A percentile compares a stretch with the other conserved stretches of the same genome.
These are phyloP conservation scores for Penicillium samsonianum DNA, from an alignment of 495 filamentous ascomycete genomes.

Conservation along the genomic window DNA sequence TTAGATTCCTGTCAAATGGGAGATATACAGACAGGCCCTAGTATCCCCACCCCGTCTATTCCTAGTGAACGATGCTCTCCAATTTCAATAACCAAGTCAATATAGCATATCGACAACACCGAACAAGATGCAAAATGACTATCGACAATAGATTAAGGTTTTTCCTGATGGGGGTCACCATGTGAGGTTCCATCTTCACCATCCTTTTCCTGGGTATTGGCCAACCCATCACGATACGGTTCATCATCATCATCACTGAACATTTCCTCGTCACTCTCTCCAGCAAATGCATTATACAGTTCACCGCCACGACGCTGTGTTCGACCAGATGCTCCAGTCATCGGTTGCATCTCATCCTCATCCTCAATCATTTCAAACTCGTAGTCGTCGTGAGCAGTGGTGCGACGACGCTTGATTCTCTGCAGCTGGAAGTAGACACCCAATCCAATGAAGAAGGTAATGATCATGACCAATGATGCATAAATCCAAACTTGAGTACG, in stretches of 20 bases:
- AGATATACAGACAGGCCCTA: conserved; percentile 9
- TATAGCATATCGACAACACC: conserved; percentile 12
- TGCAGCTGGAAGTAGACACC: conserved; percentile 78
- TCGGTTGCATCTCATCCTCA: conserved; percentile 69
- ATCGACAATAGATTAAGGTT: conserved; percentile 17
- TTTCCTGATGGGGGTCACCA: conserved; percentile 21
- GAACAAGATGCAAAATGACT: conserved; percentile 14
- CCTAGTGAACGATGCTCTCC: background rate
- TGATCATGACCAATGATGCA: conserved; percentile 76
- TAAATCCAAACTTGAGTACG: conserved; percentile 96
- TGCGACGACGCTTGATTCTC: conserved; percentile 71
- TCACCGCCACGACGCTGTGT: conserved; percentile 68
- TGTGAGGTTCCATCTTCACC: conserved; percentile 21
- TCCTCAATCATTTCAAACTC: conserved; percentile 92
- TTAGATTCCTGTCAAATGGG: background rate
- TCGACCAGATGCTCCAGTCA: conserved; percentile 38
- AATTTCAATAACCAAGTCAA: background rate
- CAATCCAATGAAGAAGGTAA: conserved; percentile 78
- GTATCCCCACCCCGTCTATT: conserved; percentile 7
- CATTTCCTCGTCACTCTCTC: conserved; percentile 71
- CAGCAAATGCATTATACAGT: conserved; percentile 92
- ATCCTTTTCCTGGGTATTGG: conserved; percentile 27
- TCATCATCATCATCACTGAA: conserved; percentile 62
- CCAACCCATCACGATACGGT: conserved; percentile 41
- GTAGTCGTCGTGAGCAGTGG: conserved; percentile 79